Evolutionary conservation across 805 yeast genomes (phyloP).

Genomic region (Lipomyces orientalis): DNA sequence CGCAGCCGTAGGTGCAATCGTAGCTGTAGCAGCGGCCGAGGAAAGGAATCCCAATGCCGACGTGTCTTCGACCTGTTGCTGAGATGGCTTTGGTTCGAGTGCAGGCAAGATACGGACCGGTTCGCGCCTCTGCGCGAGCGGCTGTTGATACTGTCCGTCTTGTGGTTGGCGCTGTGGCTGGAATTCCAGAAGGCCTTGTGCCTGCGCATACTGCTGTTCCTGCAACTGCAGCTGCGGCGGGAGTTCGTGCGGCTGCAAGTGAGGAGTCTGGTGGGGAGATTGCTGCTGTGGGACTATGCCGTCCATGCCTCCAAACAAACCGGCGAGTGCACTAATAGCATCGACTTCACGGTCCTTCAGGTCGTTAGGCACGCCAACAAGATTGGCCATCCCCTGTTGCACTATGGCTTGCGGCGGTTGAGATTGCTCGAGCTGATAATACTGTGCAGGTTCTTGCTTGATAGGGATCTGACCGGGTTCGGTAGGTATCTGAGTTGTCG

Average conservation of each 20-base stretch:
- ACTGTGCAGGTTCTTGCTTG: background rate
- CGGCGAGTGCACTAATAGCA: conserved; percentile 40
- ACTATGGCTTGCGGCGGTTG: background rate
- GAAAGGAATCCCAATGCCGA: conserved; percentile 15
- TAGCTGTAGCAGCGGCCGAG: conserved; percentile 13
- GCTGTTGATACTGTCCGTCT: background rate
- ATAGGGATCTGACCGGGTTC: background rate
- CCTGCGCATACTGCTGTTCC: background rate
- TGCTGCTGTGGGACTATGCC: background rate
- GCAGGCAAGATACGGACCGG: background rate
- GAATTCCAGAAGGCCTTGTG: background rate
- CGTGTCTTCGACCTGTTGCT: background rate
- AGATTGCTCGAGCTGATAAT: background rate
- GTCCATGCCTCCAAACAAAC: conserved; percentile 36
- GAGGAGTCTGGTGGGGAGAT: conserved; percentile 6
- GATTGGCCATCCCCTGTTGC: conserved; percentile 3
- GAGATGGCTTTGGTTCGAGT: background rate
- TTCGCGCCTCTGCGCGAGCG: background rate
- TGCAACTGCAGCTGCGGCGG: background rate
- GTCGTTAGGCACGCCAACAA: conserved; percentile 20
- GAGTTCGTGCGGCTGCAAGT: conserved; percentile 14
- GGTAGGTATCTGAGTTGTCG: background rate
- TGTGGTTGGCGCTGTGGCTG: background rate
- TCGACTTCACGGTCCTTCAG: conserved; percentile 38
- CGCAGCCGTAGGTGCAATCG: background rate